phyloP scores from a whole-genome alignment of 2,329 filamentous ascomycete genomes.

The Phialophora chinensis region DNA sequence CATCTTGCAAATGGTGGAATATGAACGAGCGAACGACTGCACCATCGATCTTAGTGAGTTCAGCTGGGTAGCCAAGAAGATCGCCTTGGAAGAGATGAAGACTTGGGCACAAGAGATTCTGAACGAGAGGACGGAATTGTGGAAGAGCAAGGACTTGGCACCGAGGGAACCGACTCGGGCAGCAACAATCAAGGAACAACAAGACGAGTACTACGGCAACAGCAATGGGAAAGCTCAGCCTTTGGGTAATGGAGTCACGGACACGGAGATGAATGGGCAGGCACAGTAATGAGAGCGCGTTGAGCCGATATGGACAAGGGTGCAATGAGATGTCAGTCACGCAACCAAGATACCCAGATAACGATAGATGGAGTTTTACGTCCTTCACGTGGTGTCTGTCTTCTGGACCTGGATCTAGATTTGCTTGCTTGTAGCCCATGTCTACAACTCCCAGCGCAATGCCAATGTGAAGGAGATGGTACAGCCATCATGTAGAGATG shows the following conservation, averaged over 20 bases:
- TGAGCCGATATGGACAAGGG: not conserved
- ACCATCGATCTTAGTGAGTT: constrained; percentile 84
- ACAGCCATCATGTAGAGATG: not conserved
- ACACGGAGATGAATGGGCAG: constrained; percentile 14
- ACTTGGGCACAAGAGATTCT: constrained; percentile 79
- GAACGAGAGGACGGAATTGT: constrained; percentile 75
- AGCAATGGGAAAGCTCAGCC: constrained; percentile 12
- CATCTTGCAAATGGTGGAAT: constrained; percentile 93
- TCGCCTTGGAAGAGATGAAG: constrained; percentile 77
- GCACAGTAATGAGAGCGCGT: not conserved
- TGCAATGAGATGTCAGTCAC: constrained; percentile 9
- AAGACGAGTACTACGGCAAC: constrained; percentile 40
- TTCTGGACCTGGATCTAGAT: not conserved
- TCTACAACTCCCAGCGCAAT: not conserved
- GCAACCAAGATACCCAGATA: constrained; percentile 19
- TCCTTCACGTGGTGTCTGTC: not conserved
- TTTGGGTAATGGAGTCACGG: constrained; percentile 14
- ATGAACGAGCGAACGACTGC: constrained; percentile 74
- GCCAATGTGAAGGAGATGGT: too few relatives aligned
- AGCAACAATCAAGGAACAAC: constrained; percentile 36
- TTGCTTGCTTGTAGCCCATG: not conserved
- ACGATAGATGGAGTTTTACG: constrained; percentile 13
- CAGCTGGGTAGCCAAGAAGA: constrained; percentile 73
- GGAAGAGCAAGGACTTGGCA: constrained; percentile 58
- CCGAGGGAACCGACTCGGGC: constrained; percentile 33